phyloP scores from a whole-genome alignment of 345 rosid species.

The Euphorbia tirucalli region DNA sequence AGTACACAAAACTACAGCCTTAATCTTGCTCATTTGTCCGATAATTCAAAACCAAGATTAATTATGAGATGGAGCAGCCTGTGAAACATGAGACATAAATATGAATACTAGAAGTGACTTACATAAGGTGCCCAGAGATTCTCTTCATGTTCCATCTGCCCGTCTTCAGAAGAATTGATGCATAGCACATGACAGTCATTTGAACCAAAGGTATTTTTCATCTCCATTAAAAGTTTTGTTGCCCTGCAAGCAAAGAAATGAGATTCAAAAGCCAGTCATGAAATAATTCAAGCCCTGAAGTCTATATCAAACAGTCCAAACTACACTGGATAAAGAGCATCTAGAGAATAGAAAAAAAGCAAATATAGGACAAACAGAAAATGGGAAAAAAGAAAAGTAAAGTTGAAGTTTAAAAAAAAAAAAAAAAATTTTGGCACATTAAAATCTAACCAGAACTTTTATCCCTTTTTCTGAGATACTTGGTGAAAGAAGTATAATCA shows the following conservation, averaged over 20 bases:
- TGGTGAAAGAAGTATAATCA: neutral
- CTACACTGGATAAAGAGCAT: neutral
- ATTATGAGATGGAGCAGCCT: neutral
- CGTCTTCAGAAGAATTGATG: slow-evolving; percentile 86
- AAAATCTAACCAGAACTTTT: neutral
- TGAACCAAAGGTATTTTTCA: slow-evolving; percentile 83
- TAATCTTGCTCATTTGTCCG: slow-evolving; percentile 17
- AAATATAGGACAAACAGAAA: slow-evolving; percentile 9
- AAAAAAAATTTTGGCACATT: neutral
- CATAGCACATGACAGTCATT: slow-evolving; percentile 76
- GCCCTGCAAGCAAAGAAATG: slow-evolving; percentile 57
- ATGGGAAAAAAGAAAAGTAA: too few relatives aligned
- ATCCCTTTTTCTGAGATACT: neutral
- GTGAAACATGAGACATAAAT: neutral
- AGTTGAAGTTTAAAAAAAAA: neutral
- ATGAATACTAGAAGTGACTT: slow-evolving; percentile 33
- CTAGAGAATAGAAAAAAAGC: neutral
- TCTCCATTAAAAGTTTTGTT: slow-evolving; percentile 67
- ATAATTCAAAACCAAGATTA: slow-evolving; percentile 16
- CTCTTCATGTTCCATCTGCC: slow-evolving; percentile 50
- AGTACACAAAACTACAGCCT: slow-evolving; percentile 22
- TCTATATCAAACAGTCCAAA: neutral
- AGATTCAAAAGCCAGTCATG: slow-evolving; percentile 18
- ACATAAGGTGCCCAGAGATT: slow-evolving; percentile 73
- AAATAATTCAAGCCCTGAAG: slow-evolving; percentile 14